Evolutionary conservation across 192 early-diverging fungal genomes (phyloP).

Genomic region (Podila epigama): DNA sequence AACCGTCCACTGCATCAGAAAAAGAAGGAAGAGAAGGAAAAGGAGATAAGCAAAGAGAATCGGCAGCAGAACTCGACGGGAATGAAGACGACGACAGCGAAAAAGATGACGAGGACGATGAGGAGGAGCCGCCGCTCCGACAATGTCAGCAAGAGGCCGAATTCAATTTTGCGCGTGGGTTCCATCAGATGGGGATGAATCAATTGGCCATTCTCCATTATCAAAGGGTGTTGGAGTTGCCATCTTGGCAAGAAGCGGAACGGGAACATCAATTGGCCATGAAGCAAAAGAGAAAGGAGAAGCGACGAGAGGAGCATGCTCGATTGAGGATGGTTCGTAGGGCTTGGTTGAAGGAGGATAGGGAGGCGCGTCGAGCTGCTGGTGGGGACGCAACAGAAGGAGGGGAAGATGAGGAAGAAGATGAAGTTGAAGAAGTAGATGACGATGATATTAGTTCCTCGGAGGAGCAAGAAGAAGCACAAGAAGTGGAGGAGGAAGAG

Average conservation of each 20-base stretch:
- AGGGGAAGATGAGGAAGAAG: conserved; percentile 4
- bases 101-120: not conserved
- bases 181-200: conserved; percentile 85
- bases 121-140: not conserved
- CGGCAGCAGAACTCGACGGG: no score
- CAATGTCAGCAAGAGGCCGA: conserved; percentile 64
- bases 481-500: conserved; percentile 21
- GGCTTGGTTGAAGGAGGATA: not conserved
- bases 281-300: not conserved
- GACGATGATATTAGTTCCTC: not conserved
- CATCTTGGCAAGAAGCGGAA: conserved; percentile 45
- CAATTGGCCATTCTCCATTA: conserved; percentile 92
- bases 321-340: no score
- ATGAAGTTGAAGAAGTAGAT: not conserved
- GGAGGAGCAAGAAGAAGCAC: not conserved
- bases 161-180: conserved; percentile 91
- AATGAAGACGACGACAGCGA: not conserved
- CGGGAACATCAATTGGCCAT: no score
- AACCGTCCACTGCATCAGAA: no score
- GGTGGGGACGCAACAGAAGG: not conserved
- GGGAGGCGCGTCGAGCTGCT: conserved; percentile 6
- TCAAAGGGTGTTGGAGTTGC: conserved; percentile 71
- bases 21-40: not conserved
- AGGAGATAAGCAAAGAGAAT: not conserved
- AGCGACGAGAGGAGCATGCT: no score